Percentiles rank a stretch among this genome's conserved stretches.
phyloP scores from a whole-genome alignment of 768 basidiomycete genomes.

The Trametes villosa region DNA sequence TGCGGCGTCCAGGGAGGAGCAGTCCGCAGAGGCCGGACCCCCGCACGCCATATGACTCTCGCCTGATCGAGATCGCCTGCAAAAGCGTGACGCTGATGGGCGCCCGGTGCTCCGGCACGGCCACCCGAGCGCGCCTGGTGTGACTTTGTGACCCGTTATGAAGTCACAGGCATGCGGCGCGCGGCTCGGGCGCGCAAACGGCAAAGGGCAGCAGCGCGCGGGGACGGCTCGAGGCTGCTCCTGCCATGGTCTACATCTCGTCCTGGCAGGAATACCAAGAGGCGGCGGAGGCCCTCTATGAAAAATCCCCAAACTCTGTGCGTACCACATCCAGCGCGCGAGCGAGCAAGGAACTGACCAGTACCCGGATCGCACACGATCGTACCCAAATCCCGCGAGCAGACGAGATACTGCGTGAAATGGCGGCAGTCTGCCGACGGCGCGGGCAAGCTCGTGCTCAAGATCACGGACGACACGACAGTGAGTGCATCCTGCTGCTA shows the following conservation, averaged over 20 bases:
- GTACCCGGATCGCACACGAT: not conserved
- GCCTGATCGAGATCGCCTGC: conserved; percentile 1
- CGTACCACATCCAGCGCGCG: conserved; percentile 28
- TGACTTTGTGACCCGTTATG: not conserved
- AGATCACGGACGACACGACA: conserved; percentile 89
- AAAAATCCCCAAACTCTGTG: conserved; percentile 78
- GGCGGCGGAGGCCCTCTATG: conserved; percentile 86
- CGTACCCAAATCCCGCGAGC: conserved; percentile 3
- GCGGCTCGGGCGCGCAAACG: not conserved
- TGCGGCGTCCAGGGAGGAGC: not conserved
- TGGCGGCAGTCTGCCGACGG: conserved; percentile 73
- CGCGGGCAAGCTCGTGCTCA: conserved; percentile 81
- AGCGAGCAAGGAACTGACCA: not conserved
- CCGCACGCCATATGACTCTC: conserved; percentile 8
- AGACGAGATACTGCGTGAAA: conserved; percentile 93
- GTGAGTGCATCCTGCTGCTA: conserved; percentile 62
- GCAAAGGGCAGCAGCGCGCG: not conserved
- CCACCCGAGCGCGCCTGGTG: not conserved
- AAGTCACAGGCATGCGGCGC: not conserved
- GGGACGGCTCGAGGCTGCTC: too few species aligned
- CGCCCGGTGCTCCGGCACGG: too few species aligned
- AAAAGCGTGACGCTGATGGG: not conserved
- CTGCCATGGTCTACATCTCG: conserved; percentile 84
- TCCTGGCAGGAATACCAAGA: conserved; percentile 92
- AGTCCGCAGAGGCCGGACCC: too few species aligned